phyloP scores from a whole-genome alignment of 73 alveolate species.

The Paramecium primaurelia region DNA sequence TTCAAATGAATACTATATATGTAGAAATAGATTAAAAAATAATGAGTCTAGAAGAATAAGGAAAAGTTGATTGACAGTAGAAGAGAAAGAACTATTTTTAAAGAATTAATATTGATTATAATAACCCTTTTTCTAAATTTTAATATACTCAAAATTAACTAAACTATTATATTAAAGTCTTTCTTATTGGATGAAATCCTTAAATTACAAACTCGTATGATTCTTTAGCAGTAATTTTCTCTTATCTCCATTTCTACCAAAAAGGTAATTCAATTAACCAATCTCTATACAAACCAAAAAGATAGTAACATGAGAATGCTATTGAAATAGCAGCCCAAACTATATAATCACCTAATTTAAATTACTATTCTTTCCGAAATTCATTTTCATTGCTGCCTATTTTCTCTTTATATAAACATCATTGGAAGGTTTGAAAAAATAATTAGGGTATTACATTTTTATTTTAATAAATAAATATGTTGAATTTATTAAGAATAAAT shows the following conservation, averaged over 20 bases:
- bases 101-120: not conserved
- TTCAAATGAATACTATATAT: no score
- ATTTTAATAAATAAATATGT: not conserved
- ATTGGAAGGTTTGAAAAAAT: not conserved
- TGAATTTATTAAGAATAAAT: not conserved
- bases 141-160: not conserved
- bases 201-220: not conserved
- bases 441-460: not conserved
- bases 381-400: not conserved
- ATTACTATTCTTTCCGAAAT: not conserved
- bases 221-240: not conserved
- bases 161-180: not conserved
- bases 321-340: not conserved
- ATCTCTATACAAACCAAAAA: not conserved
- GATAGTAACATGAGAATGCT: not conserved
- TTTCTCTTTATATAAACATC: not conserved
- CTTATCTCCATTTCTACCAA: not conserved
- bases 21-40: no score
- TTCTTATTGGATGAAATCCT: slow-evolving; percentile 22
- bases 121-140: not conserved
- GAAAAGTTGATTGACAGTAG: not conserved
- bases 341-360: not conserved
- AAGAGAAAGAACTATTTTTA: not conserved
- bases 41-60: not conserved
- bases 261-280: not conserved